Evolutionary conservation across 805 yeast species (phyloP).

Genomic region (Sungouiella blattae): DNA sequence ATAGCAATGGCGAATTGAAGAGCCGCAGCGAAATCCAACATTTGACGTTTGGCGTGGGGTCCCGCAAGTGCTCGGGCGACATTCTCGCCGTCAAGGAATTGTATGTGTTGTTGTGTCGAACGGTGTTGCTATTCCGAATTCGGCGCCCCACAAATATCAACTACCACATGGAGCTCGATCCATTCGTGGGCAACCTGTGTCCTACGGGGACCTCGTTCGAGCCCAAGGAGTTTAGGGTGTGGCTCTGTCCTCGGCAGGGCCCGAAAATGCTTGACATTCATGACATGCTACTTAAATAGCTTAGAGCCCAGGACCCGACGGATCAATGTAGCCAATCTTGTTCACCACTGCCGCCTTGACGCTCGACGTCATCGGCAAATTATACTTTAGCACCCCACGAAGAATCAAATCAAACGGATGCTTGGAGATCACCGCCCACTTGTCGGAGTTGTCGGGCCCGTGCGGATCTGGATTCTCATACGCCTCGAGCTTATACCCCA

Average conservation of each 20-base stretch:
- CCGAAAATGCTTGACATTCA: conserved; percentile 1
- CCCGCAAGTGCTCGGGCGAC: conserved; percentile 70
- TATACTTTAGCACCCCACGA: conserved; percentile 77
- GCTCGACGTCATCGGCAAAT: conserved; percentile 55
- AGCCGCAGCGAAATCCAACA: conserved; percentile 23
- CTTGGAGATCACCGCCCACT: conserved; percentile 72
- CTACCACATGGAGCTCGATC: conserved; percentile 44
- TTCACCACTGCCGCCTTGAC: conserved; percentile 60
- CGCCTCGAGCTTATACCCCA: neutral
- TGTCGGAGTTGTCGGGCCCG: conserved; percentile 41
- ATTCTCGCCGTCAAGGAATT: conserved; percentile 63
- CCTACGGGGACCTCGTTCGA: conserved; percentile 65
- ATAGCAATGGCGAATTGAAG: conserved; percentile 15
- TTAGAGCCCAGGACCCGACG: conserved; percentile 19
- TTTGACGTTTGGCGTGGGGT: conserved; percentile 66
- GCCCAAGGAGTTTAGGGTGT: conserved; percentile 42
- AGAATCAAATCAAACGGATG: conserved; percentile 84
- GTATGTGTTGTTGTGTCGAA: conserved; percentile 53
- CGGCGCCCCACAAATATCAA: conserved; percentile 32
- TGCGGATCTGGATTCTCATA: neutral
- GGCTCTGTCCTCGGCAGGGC: conserved; percentile 10
- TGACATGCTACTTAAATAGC: conserved; percentile 1
- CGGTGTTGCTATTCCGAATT: conserved; percentile 50
- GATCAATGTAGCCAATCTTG: conserved; percentile 55
- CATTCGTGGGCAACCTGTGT: conserved; percentile 45